phyloP scores from a whole-genome alignment of 345 rosid genomes.

The Arabidopsis thaliana region DNA sequence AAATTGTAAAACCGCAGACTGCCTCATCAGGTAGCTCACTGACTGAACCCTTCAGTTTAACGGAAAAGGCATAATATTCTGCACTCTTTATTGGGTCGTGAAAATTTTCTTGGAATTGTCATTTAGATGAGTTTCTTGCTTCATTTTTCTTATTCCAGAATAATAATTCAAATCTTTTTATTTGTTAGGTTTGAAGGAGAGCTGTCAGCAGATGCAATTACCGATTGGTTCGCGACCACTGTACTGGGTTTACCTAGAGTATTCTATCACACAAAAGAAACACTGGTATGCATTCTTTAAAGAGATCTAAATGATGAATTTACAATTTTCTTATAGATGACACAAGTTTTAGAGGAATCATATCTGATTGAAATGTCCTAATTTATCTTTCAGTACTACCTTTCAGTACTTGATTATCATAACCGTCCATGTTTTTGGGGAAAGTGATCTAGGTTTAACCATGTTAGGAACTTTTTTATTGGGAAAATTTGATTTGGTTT shows the following conservation, averaged over 20 bases:
- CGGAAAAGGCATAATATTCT: background rate
- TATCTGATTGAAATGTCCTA: conserved; percentile 21
- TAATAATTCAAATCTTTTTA: background rate
- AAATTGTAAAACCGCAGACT: conserved; percentile 67
- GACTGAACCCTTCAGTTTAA: conserved; percentile 1
- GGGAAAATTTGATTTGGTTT: conserved; percentile 8
- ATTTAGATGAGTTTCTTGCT: conserved; percentile 11
- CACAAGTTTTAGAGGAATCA: background rate
- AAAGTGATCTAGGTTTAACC: conserved; percentile 21
- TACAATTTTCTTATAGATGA: conserved; percentile 3
- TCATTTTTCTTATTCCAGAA: conserved; percentile 7
- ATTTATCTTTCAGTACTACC: background rate
- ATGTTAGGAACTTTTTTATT: conserved; percentile 28
- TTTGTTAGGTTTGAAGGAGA: conserved; percentile 74
- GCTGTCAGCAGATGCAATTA: conserved; percentile 71
- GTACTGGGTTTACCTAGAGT: conserved; percentile 83
- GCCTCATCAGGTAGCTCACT: conserved; percentile 71
- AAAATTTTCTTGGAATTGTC: conserved; percentile 12
- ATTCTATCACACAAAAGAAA: conserved; percentile 78
- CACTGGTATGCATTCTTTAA: conserved; percentile 59
- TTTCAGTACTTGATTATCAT: conserved; percentile 10
- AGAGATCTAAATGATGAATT: conserved; percentile 6
- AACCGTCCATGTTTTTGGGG: conserved; percentile 6
- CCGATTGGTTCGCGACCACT: conserved; percentile 82
- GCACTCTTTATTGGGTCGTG: background rate